Base-by-base conservation (phyloP, 2,329 filamentous ascomycete genomes). In the Pseudopyricularia javanii region DNA sequence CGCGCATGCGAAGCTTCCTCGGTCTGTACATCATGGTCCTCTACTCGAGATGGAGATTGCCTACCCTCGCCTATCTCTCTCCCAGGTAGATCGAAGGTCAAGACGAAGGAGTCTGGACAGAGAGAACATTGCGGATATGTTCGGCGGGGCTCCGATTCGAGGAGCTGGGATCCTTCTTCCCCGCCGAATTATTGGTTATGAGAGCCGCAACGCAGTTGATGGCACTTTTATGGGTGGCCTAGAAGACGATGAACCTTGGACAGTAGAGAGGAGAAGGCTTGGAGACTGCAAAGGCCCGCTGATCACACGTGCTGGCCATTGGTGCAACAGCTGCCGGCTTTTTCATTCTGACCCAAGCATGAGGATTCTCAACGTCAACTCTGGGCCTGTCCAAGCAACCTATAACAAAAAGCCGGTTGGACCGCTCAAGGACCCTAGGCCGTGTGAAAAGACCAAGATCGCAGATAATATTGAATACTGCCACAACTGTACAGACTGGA, bases 31-130 rank as follows among this genome's bases (percentile, higher is more conserved):
- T 33, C 55, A 56, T 14, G 57, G 58, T 6, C 53, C 54, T 6
- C 50, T 59, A 14, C 53, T 59, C 7, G 54, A 54, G 17, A 53
- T 62, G 9, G 56, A 63, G 50, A 56, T 77, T 73, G 1, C 77
- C 22, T 64, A 61, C 50, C 64, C 63, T 4, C 57, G 51, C 17
- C 60, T 61, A 30, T 58, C 56, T 1, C 54, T 66, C 8, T 58
- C 61, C 7, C 57, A 66, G 45, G 51, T 69, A 7, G 63, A 68
- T 50, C 63, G 62, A 35, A 55, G 63, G 7, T 61, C 63, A 2
- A 61, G 68, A 4, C 57, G 66, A 26, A 60, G 67, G 20, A 68
- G 67, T 53, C 55, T 70, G 9, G 69, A 67, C 56, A 63, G 67
- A 14, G 61, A 62, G 2, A 63, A 65, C 49, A 65, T 70, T 26